Conservation (phyloP, 306 rosid genomes). For the Phaseolus lunatus region DNA sequence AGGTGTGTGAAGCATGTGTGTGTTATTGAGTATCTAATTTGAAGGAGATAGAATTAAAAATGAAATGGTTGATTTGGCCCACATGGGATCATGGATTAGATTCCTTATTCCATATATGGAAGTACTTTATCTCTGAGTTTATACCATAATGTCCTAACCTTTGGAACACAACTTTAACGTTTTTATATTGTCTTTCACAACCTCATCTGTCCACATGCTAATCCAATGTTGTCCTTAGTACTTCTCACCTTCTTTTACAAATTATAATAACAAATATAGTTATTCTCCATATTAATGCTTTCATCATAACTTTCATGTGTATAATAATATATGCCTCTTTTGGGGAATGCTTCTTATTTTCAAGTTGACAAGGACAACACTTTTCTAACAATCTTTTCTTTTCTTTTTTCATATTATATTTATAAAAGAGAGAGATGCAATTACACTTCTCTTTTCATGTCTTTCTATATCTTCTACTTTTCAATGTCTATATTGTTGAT, state of each 20-base stretch:
- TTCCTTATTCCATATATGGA: constrained; percentile 44
- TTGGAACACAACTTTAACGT: constrained; percentile 27
- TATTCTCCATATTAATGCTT: constrained; percentile 35
- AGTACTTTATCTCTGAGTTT: constrained; percentile 25
- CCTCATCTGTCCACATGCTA: constrained; percentile 29
- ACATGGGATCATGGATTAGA: constrained; percentile 42
- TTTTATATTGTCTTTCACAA: constrained; percentile 38
- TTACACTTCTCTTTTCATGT: background rate
- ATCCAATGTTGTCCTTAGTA: constrained; percentile 35
- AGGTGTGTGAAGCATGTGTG: background rate
- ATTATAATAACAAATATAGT: constrained; percentile 9
- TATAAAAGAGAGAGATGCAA: background rate
- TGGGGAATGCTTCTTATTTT: background rate
- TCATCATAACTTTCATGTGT: background rate
- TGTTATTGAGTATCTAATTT: background rate
- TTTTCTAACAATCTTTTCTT: background rate
- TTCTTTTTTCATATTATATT: background rate
- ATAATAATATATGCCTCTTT: background rate
- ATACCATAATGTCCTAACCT: background rate
- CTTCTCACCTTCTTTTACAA: constrained; percentile 14
- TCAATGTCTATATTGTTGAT: background rate
- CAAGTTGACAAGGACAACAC: constrained; percentile 13
- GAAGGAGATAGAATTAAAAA: constrained; percentile 5
- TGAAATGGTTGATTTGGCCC: constrained; percentile 32
- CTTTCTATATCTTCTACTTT: background rate